phyloP scores from a whole-genome alignment of 805 yeast species.

The Candida xiaguanensis region DNA sequence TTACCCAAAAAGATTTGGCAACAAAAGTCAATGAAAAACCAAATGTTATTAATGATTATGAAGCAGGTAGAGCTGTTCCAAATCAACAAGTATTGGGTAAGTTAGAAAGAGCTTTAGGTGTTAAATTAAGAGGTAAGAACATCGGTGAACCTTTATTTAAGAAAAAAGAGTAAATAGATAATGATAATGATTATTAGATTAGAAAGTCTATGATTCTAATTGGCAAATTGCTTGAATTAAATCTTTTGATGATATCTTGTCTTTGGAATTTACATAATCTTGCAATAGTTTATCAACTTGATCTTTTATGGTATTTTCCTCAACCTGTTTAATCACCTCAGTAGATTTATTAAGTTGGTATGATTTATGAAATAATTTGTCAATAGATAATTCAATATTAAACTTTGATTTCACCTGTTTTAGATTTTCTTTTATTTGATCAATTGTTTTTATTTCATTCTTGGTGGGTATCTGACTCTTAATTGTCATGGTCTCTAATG shows the following conservation, averaged over 20 bases:
- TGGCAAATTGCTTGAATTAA: constrained; percentile 20
- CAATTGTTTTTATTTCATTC: constrained; percentile 12
- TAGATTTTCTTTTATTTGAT: constrained; percentile 15
- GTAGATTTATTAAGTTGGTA: constrained; percentile 24
- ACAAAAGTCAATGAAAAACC: constrained; percentile 95
- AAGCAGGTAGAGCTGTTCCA: constrained; percentile 94
- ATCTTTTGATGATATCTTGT: constrained; percentile 10
- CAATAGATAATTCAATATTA: constrained; percentile 20
- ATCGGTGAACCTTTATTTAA: constrained; percentile 83
- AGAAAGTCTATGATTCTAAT: constrained; percentile 10
- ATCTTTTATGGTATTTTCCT: constrained; percentile 15
- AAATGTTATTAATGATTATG: constrained; percentile 91
- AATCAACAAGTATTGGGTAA: constrained; percentile 92
- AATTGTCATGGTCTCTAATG: constrained; percentile 13
- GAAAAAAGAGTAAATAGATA: constrained; percentile 41
- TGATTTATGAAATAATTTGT: constrained; percentile 32
- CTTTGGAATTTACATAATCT: constrained; percentile 16
- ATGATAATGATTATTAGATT: constrained; percentile 1
- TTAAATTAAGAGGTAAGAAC: constrained; percentile 92
- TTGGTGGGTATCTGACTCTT: constrained; percentile 1
- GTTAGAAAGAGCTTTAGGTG: constrained; percentile 90
- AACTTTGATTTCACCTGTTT: constrained; percentile 15
- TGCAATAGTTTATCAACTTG: constrained; percentile 14
- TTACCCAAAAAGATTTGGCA: constrained; percentile 96
- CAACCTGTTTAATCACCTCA: constrained; percentile 19